Evolutionary conservation across 1,139 yeast genomes (phyloP).

Genomic region (Taiozyma sp.): DNA sequence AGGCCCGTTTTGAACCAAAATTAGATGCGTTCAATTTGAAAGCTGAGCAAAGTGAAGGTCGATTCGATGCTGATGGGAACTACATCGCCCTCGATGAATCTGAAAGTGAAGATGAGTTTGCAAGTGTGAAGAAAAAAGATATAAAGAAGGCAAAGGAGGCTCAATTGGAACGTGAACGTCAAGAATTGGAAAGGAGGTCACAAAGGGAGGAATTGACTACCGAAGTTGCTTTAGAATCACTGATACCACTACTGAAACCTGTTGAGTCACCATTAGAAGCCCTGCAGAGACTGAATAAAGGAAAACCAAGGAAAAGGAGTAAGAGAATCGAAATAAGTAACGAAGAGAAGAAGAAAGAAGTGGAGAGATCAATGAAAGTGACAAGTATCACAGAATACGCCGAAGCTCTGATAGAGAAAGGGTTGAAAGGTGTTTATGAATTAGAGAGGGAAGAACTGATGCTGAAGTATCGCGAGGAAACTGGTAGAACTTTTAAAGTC

Average conservation of each 20-base stretch:
- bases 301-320: constrained; percentile 21
- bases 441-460: constrained; percentile 53
- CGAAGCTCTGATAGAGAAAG: constrained; percentile 39
- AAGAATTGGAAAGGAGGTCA: constrained; percentile 4
- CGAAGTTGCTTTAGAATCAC: constrained; percentile 28
- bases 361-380: constrained; percentile 27
- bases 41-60: constrained; percentile 54
- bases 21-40: constrained; percentile 59
- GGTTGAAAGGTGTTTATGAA: constrained; percentile 44
- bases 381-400: constrained; percentile 44
- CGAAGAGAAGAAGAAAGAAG: constrained; percentile 16
- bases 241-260: constrained; percentile 45
- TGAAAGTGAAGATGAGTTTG: constrained; percentile 39
- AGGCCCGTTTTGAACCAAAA: constrained; percentile 31
- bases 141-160: constrained; percentile 43
- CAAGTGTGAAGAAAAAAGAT: constrained; percentile 39
- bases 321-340: constrained; percentile 15
- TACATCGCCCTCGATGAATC: constrained; percentile 37
- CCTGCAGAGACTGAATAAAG: constrained; percentile 38
- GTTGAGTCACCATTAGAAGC: constrained; percentile 66
- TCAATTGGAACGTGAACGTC: constrained; percentile 27
- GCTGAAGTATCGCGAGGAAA: constrained; percentile 42
- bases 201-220: constrained; percentile 14
- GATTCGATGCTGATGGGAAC: constrained; percentile 59
- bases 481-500: constrained; percentile 34